These are phyloP conservation scores for Entomortierella lignicola DNA, from an alignment of 192 early-diverging fungal genomes.

Conservation along the genomic window DNA sequence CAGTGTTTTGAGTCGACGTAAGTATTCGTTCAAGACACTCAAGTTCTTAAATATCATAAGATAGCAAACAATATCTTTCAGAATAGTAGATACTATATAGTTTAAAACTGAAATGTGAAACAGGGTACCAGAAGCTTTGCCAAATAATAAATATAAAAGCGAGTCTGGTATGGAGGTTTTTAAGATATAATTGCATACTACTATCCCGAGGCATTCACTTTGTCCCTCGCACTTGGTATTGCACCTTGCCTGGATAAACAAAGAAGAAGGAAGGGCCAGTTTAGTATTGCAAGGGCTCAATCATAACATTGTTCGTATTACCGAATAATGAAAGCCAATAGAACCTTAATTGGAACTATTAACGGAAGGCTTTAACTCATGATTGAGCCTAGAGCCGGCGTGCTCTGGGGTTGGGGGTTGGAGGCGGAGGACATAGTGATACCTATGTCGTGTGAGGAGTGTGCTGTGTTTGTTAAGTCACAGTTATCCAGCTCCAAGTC, in stretches of 20 bases:
- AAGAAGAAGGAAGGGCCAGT: not conserved
- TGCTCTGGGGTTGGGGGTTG: not conserved
- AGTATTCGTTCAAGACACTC: not conserved
- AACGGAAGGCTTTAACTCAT: not conserved
- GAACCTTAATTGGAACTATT: not conserved
- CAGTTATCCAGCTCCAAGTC: too few relatives aligned
- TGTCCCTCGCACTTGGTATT: not conserved
- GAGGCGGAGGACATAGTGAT: too few relatives aligned
- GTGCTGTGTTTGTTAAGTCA: too few relatives aligned
- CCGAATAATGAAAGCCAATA: not conserved
- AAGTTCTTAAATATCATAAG: not conserved
- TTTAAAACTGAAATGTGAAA: too few relatives aligned
- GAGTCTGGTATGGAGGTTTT: not conserved
- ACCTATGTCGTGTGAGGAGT: too few relatives aligned
- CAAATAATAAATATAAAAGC: not conserved
- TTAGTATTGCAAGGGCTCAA: not conserved
- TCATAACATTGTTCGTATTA: not conserved
- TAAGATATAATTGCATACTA: not conserved
- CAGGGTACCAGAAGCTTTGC: not conserved
- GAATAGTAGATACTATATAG: not conserved
- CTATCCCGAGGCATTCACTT: not conserved
- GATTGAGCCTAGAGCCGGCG: not conserved
- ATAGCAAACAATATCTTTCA: not conserved
- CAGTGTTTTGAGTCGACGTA: slow-evolving; percentile 24
- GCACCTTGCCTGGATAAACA: not conserved